phyloP scores from a whole-genome alignment of 176 grass and related monocot species.

The Microstegium vimineum region DNA sequence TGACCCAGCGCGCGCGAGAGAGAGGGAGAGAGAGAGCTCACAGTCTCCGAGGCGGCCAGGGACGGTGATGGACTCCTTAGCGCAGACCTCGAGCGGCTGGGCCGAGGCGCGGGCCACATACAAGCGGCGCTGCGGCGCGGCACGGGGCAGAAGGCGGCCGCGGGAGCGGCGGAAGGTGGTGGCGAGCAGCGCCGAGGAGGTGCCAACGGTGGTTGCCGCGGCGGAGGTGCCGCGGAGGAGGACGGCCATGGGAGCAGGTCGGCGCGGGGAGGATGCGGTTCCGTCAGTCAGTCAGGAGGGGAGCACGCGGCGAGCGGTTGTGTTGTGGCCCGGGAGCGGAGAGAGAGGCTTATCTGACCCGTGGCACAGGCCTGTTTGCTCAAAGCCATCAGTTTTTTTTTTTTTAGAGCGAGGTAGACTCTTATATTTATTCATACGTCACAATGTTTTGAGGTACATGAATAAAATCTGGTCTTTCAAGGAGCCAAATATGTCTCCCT shows the following conservation, averaged over 20 bases:
- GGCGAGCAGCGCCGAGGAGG: conserved; percentile 30
- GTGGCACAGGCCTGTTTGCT: background rate
- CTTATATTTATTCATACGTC: no score
- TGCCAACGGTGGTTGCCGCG: background rate
- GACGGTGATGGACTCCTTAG: conserved; percentile 62
- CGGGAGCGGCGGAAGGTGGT: conserved; percentile 28
- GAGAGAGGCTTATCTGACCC: conserved; percentile 23
- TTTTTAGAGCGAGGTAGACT: no score
- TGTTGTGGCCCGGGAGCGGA: background rate
- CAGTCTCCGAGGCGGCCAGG: conserved; percentile 76
- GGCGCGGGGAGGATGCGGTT: background rate
- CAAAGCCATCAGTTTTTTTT: no score
- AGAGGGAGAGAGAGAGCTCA: conserved; percentile 38
- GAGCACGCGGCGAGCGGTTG: no score
- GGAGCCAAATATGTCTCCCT: no score
- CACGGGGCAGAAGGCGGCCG: background rate
- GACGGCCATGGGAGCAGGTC: conserved; percentile 25
- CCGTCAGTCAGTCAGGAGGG: background rate
- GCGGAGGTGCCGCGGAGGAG: conserved; percentile 27
- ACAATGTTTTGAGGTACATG: no score
- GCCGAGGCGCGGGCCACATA: conserved; percentile 40
- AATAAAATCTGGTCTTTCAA: no score
- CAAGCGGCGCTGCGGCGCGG: conserved; percentile 2
- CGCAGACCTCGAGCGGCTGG: conserved; percentile 68
- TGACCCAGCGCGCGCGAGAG: background rate